These are phyloP conservation scores for Heterobasidion irregulare DNA, from an alignment of 1,284 basidiomycete genomes.

Conservation along the genomic window DNA sequence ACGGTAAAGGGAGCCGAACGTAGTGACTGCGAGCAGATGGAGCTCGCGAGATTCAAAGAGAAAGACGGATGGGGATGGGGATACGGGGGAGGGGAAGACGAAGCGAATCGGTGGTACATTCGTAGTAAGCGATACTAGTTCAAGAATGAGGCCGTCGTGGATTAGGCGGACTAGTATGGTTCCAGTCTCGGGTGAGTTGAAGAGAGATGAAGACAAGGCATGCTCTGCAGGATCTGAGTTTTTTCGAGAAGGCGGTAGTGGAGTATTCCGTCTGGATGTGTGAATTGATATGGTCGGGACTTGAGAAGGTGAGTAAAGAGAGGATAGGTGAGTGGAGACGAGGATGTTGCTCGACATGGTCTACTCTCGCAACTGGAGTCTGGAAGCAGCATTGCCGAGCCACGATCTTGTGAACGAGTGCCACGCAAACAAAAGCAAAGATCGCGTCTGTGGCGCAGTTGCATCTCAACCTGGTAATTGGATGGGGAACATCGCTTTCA, in stretches of 20 bases:
- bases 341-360: slow-evolving; percentile 37
- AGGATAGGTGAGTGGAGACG: slow-evolving; percentile 56
- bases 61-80: slow-evolving; percentile 60
- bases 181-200: slow-evolving; percentile 53
- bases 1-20: slow-evolving; percentile 69
- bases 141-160: slow-evolving; percentile 67
- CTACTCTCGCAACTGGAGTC: not conserved
- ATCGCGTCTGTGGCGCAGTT: not conserved
- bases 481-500: too few species aligned
- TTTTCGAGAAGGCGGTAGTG: slow-evolving; percentile 31
- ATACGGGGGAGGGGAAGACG: slow-evolving; percentile 67
- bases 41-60: slow-evolving; percentile 53
- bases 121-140: slow-evolving; percentile 66
- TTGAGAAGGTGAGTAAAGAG: slow-evolving; percentile 44
- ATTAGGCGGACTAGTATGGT: slow-evolving; percentile 70
- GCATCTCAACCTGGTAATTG: too few species aligned
- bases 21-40: slow-evolving; percentile 65
- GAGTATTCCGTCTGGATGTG: slow-evolving; percentile 46
- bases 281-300: slow-evolving; percentile 46
- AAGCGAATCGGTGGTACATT: slow-evolving; percentile 63
- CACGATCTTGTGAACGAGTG: not conserved
- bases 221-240: slow-evolving; percentile 62
- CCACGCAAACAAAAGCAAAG: not conserved
- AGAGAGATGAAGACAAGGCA: slow-evolving; percentile 55
- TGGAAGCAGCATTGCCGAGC: not conserved